Conservation (phyloP, 2,329 filamentous ascomycete species). For the Colletotrichum viniferum region DNA sequence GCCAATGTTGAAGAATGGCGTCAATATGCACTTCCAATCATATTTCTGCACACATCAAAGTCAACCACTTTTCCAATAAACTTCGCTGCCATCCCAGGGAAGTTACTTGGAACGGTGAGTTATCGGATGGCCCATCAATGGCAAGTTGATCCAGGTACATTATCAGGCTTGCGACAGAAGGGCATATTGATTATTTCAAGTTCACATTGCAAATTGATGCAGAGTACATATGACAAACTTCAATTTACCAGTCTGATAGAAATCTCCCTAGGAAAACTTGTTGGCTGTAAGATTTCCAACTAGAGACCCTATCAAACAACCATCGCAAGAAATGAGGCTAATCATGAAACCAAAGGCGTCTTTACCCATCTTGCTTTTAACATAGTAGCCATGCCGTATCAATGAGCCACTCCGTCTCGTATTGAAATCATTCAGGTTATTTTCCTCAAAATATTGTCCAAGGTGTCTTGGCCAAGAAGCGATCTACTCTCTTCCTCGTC, state of each 20-base stretch:
- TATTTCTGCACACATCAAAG: not conserved
- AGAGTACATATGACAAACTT: not conserved
- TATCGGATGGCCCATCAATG: accelerated
- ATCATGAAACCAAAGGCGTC: not conserved
- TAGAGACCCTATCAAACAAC: not conserved
- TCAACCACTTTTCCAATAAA: accelerated
- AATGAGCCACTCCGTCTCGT: not conserved
- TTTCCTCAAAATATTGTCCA: not conserved
- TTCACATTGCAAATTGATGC: not conserved
- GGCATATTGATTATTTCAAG: accelerated
- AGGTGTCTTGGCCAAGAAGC: not conserved
- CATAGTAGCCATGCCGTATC: not conserved
- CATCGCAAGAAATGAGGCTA: not conserved
- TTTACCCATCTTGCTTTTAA: not conserved
- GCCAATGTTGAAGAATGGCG: not conserved
- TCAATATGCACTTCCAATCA: not conserved
- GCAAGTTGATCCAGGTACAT: not conserved
- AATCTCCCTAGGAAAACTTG: not conserved
- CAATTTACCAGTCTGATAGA: not conserved
- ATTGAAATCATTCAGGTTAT: not conserved
- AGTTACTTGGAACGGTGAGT: not conserved
- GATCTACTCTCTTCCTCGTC: not conserved
- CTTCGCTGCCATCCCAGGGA: not conserved
- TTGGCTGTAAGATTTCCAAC: not conserved
- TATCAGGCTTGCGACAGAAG: not conserved